Conservation (phyloP, 2,329 filamentous ascomycete genomes). For the Trichoderma sp. region DNA sequence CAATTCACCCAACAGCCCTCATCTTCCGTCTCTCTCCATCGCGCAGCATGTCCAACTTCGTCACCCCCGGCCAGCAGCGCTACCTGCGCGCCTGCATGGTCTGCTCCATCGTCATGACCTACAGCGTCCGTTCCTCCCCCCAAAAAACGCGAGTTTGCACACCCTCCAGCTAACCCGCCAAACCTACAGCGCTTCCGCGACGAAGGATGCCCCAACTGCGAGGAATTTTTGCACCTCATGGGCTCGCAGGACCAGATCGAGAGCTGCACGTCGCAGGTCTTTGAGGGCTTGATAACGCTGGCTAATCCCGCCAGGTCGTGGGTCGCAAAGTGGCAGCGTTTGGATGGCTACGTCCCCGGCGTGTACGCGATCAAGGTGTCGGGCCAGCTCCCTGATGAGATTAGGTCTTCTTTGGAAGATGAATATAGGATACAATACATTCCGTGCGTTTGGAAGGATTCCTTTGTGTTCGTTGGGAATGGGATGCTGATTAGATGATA, state of each 20-base stretch:
- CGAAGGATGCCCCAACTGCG: constrained; percentile 94
- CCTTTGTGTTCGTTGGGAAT: constrained; percentile 6
- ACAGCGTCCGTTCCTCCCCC: constrained; percentile 53
- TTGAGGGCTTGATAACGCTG: constrained; percentile 85
- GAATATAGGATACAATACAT: constrained; percentile 64
- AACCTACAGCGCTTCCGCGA: constrained; percentile 70
- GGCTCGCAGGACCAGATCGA: constrained; percentile 77
- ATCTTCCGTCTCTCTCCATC: neutral
- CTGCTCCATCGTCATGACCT: constrained; percentile 88
- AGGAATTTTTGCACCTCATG: constrained; percentile 80
- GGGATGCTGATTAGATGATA: constrained; percentile 25
- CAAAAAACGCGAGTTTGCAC: neutral
- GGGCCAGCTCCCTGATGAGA: constrained; percentile 69
- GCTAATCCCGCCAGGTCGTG: constrained; percentile 80
- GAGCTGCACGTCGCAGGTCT: constrained; percentile 93
- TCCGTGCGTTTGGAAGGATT: constrained; percentile 48
- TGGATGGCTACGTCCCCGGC: constrained; percentile 83
- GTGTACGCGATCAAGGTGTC: constrained; percentile 95
- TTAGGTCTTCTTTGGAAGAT: constrained; percentile 58
- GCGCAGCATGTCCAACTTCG: constrained; percentile 14
- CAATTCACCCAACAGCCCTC: neutral
- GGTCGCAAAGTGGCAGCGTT: constrained; percentile 94
- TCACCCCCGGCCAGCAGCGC: constrained; percentile 68
- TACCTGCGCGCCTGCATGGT: constrained; percentile 97
- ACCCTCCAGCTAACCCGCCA: neutral